These are phyloP conservation scores for Spirogloea muscicola DNA, from an alignment of 139 green algal species.

Conservation along the genomic window DNA sequence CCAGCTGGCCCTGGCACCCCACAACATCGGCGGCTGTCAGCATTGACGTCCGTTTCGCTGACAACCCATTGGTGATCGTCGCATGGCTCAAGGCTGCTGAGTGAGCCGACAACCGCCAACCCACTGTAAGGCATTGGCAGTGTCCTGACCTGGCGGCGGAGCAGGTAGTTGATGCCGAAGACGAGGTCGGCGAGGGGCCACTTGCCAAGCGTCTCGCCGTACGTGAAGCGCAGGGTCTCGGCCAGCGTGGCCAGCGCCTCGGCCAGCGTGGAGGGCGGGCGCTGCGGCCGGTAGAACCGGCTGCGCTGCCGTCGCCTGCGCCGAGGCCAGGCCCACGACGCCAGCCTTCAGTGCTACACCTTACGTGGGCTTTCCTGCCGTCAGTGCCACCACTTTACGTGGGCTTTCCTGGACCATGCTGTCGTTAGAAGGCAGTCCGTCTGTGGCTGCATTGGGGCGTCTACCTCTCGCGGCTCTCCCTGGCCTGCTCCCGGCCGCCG, in stretches of 20 bases:
- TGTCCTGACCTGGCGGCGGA: constrained; percentile 26
- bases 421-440: neutral
- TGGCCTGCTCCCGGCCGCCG: too few species aligned
- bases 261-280: constrained; percentile 17
- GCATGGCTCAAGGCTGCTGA: too few species aligned
- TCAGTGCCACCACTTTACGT: neutral
- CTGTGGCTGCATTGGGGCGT: neutral
- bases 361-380: neutral
- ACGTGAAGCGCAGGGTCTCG: constrained; percentile 36
- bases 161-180: constrained; percentile 36
- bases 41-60: too few species aligned
- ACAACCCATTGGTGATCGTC: too few species aligned
- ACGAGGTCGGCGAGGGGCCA: constrained; percentile 42
- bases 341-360: neutral
- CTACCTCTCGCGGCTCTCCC: neutral
- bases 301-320: neutral
- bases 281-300: neutral
- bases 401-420: neutral
- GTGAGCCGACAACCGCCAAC: too few species aligned
- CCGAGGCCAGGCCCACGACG: neutral
- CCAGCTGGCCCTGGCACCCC: constrained; percentile 10
- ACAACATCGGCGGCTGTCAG: neutral
- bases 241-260: constrained; percentile 34
- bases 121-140: too few species aligned
- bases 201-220: constrained; percentile 43